Conservation (phyloP, 1,139 yeast genomes). For the Taphrina flavorubra region DNA sequence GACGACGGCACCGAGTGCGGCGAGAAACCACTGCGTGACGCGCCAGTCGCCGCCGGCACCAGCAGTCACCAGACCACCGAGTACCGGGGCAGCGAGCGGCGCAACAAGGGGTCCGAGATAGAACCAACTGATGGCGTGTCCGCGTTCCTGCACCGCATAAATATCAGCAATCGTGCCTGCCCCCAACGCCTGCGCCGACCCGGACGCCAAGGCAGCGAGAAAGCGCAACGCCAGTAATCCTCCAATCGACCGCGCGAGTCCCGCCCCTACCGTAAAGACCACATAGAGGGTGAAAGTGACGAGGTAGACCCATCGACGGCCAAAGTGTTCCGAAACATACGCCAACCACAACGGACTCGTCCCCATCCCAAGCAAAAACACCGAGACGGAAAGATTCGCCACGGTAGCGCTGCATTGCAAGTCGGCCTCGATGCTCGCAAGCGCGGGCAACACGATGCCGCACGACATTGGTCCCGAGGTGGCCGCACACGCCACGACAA, state of each 20-base stretch:
- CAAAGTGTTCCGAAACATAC: slow-evolving; percentile 69
- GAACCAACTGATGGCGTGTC: slow-evolving; percentile 78
- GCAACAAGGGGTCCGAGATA: slow-evolving; percentile 84
- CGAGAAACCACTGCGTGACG: slow-evolving; percentile 85
- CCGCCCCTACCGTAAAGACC: slow-evolving; percentile 74
- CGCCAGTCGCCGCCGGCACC: slow-evolving; percentile 80
- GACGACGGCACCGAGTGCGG: slow-evolving; percentile 66
- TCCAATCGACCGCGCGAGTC: slow-evolving; percentile 66
- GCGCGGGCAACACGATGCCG: slow-evolving; percentile 79
- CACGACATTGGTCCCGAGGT: slow-evolving; percentile 93
- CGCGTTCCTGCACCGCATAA: slow-evolving; percentile 70
- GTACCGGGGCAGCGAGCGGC: slow-evolving; percentile 77
- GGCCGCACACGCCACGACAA: slow-evolving; percentile 73
- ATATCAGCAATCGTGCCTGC: slow-evolving; percentile 87
- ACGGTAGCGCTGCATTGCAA: slow-evolving; percentile 63
- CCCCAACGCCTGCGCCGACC: slow-evolving; percentile 86
- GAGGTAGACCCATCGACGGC: slow-evolving; percentile 75
- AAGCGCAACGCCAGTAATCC: slow-evolving; percentile 72
- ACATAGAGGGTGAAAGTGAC: slow-evolving; percentile 67
- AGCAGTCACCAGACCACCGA: slow-evolving; percentile 76
- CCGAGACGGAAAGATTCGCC: slow-evolving; percentile 60
- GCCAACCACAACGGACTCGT: slow-evolving; percentile 92
- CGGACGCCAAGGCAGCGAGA: slow-evolving; percentile 78
- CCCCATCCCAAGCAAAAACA: slow-evolving; percentile 54
- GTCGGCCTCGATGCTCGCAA: slow-evolving; percentile 62